Conservation (phyloP, 176 grass and related monocot genomes). For the barley (Hordeum vulgare) region MorexV3_pseudomolecules_assembly NC_058522.1:100304317-100304816, state of each 20-base stretch:
- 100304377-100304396: background rate
- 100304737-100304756: too few species aligned
- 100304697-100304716: background rate
- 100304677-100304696: background rate
- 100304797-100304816: background rate
- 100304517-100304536: too few species aligned
- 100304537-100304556: too few species aligned
- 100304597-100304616: too few species aligned
- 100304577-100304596: too few species aligned
- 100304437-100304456: background rate
- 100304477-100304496: background rate
- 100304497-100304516: background rate
- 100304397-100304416: background rate
- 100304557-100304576: too few species aligned
- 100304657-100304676: too few species aligned
- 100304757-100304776: background rate
- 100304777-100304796: background rate
- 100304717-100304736: background rate
- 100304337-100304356: background rate
- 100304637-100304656: too few species aligned
- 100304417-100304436: too few species aligned
- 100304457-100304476: background rate
- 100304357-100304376: background rate
- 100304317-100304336: background rate
- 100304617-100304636: too few species aligned